Conservation (phyloP, 257 asterid genomes). For the Rubia yunnanensis region DNA sequence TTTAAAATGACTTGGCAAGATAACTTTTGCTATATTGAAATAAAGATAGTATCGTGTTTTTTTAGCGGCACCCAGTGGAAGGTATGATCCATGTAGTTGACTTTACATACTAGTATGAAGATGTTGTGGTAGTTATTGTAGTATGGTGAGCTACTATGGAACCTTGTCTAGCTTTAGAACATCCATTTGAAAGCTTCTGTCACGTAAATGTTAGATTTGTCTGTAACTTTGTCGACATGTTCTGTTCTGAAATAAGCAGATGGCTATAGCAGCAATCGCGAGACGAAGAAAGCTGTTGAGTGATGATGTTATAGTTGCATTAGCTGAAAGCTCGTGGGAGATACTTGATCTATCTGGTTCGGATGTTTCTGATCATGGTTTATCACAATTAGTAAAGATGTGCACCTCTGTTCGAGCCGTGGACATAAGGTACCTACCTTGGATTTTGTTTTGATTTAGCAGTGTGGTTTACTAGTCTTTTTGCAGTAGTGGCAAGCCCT, state of each 20-base stretch:
- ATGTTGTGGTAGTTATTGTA: no score
- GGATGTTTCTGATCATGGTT: constrained; percentile 67
- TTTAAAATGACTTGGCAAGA: no score
- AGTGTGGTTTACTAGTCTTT: neutral
- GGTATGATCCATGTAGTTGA: no score
- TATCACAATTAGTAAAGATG: constrained; percentile 38
- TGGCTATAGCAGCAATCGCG: constrained; percentile 78
- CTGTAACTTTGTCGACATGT: neutral
- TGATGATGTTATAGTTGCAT: constrained; percentile 55
- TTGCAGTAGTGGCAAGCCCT: neutral
- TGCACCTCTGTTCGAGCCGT: constrained; percentile 57
- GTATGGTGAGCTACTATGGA: neutral
- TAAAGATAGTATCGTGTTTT: no score
- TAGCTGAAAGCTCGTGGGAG: constrained; percentile 79
- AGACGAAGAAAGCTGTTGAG: constrained; percentile 68
- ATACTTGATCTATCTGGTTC: constrained; percentile 73
- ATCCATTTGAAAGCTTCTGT: neutral
- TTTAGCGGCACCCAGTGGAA: no score
- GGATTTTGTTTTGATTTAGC: constrained; percentile 2
- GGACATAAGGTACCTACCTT: constrained; percentile 59
- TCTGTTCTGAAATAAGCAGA: constrained; percentile 23
- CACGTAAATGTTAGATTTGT: neutral
- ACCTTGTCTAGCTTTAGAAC: neutral
- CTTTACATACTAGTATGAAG: no score
- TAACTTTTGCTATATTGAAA: no score